These are phyloP conservation scores for Tremella yokohamensis DNA, from an alignment of 768 basidiomycete genomes.

Conservation along the genomic window DNA sequence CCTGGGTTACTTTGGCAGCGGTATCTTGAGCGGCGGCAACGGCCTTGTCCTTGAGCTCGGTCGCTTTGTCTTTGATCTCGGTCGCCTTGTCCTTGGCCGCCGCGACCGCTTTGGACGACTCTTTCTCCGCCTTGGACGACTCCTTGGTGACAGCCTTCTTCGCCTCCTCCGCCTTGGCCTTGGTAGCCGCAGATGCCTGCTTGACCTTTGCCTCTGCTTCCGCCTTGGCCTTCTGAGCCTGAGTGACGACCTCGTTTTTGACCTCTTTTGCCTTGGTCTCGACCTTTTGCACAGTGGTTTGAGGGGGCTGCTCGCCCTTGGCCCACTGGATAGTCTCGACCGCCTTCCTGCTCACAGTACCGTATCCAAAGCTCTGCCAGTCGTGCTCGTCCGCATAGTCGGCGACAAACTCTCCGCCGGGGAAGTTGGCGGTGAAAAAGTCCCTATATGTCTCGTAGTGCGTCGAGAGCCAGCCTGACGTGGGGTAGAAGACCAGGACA, in stretches of 20 bases:
- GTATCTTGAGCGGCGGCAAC: slow-evolving; percentile 51
- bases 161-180: slow-evolving; percentile 17
- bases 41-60: slow-evolving; percentile 15
- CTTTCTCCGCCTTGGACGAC: slow-evolving; percentile 13
- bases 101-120: slow-evolving; percentile 19
- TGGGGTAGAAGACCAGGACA: slow-evolving; percentile 73
- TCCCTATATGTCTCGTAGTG: slow-evolving; percentile 76
- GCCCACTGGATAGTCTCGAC: slow-evolving; percentile 19
- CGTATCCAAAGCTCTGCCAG: slow-evolving; percentile 72
- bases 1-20: slow-evolving; percentile 50
- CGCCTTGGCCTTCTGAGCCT: slow-evolving; percentile 16
- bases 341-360: slow-evolving; percentile 42
- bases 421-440: slow-evolving; percentile 75
- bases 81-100: slow-evolving; percentile 50
- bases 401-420: slow-evolving; percentile 70
- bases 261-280: slow-evolving; percentile 10
- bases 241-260: slow-evolving; percentile 15
- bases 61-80: slow-evolving; percentile 50
- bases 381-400: slow-evolving; percentile 74
- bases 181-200: slow-evolving; percentile 15
- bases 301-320: slow-evolving; percentile 11
- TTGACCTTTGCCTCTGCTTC: slow-evolving; percentile 16
- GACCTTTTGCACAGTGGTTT: slow-evolving; percentile 3
- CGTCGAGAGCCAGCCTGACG: slow-evolving; percentile 74
- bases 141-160: slow-evolving; percentile 19